These are phyloP conservation scores for Phytophthora melonis DNA, from an alignment of 352 stramenopile genomes.

Conservation along the genomic window DNA sequence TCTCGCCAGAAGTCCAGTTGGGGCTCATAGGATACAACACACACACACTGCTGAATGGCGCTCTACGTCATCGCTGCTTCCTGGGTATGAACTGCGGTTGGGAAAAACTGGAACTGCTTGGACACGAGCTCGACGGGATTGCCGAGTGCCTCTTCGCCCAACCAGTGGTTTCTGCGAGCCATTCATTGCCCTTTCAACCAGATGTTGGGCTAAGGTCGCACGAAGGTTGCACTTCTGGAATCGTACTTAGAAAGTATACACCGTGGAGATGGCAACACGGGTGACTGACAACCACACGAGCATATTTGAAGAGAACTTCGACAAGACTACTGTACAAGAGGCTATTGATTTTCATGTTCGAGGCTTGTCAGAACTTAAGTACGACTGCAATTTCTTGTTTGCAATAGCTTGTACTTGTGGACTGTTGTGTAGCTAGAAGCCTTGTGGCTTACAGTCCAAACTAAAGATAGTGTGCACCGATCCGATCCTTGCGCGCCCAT, in stretches of 20 bases:
- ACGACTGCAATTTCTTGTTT: no score
- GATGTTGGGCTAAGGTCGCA: background rate
- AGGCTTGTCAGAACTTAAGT: no score
- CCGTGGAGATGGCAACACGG: background rate
- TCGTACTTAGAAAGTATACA: background rate
- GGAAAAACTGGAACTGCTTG: conserved; percentile 33
- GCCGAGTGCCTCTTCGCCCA: background rate
- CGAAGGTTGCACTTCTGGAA: background rate
- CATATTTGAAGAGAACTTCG: background rate
- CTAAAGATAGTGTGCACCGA: no score
- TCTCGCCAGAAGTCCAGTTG: conserved; percentile 87
- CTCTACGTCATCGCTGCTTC: conserved; percentile 1
- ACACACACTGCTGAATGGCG: conserved; percentile 5
- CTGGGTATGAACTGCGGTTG: background rate
- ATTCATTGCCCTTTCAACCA: conserved; percentile 5
- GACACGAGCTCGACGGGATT: background rate
- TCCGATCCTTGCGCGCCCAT: background rate
- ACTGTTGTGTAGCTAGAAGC: no score
- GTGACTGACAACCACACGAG: background rate
- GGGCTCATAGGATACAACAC: conserved; percentile 1
- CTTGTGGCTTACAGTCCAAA: no score
- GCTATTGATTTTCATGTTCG: no score
- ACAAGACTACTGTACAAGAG: background rate
- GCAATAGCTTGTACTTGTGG: no score
- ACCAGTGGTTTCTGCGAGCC: conserved; percentile 39